These are phyloP conservation scores for Erigeron philadelphicus DNA, from an alignment of 140 eudicot genomes.

Conservation along the genomic window DNA sequence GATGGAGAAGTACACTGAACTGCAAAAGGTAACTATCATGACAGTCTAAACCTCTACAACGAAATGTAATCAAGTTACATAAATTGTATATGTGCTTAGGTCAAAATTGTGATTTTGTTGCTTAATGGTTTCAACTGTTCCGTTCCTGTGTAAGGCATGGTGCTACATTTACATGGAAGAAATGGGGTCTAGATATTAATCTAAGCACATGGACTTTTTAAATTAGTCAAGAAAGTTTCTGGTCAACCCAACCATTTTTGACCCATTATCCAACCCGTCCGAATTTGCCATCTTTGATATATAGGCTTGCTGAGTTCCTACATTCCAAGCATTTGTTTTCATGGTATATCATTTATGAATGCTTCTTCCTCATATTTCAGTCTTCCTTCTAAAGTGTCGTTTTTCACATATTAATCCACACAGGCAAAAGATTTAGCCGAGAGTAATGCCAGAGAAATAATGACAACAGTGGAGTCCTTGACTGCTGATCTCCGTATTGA, in stretches of 20 bases:
- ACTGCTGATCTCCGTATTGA: conserved; percentile 61
- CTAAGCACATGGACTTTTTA: too few relatives aligned
- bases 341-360: not conserved
- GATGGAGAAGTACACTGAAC: conserved; percentile 55
- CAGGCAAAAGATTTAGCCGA: conserved; percentile 85
- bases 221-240: too few relatives aligned
- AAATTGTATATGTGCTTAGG: not conserved
- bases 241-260: too few relatives aligned
- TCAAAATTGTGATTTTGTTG: too few relatives aligned
- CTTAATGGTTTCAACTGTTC: too few relatives aligned
- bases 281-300: too few relatives aligned
- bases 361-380: not conserved
- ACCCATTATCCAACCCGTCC: too few relatives aligned
- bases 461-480: conserved; percentile 50
- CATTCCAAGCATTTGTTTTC: not conserved
- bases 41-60: not conserved
- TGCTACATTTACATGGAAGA: too few relatives aligned
- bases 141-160: too few relatives aligned
- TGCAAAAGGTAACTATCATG: conserved; percentile 62
- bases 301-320: too few relatives aligned
- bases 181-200: not conserved
- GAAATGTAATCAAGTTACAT: not conserved
- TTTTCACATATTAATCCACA: conserved; percentile 7
- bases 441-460: conserved; percentile 49
- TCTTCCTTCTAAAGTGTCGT: not conserved